phyloP scores from a whole-genome alignment of 2,329 filamentous ascomycete genomes.

The Cercospora sesami region DNA sequence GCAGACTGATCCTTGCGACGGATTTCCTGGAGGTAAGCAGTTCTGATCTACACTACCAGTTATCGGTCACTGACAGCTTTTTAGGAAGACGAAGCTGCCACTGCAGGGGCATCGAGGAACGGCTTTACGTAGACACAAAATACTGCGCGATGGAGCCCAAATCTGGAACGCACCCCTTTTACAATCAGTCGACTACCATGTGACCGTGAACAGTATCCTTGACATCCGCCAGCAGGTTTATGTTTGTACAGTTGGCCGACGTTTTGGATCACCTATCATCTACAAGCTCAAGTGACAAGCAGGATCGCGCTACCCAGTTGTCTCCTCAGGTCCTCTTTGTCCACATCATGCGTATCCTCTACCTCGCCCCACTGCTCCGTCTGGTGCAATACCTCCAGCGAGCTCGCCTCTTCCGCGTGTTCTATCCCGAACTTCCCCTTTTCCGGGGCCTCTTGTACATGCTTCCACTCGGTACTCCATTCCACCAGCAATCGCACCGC shows the following conservation, averaged over 20 bases:
- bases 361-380: slow-evolving; percentile 92
- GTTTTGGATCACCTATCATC: not conserved
- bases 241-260: not conserved
- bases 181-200: not conserved
- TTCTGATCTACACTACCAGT: slow-evolving; percentile 16
- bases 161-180: not conserved
- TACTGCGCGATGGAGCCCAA: not conserved
- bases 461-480: slow-evolving; percentile 75
- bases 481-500: slow-evolving; percentile 76
- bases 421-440: slow-evolving; percentile 70
- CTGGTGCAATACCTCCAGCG: slow-evolving; percentile 86
- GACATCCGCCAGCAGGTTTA: not conserved
- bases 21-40: slow-evolving; percentile 77
- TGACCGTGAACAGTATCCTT: not conserved
- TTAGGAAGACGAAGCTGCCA: slow-evolving; percentile 21
- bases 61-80: not conserved
- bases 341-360: slow-evolving; percentile 96
- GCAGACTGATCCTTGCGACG: slow-evolving; percentile 78
- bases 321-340: slow-evolving; percentile 81
- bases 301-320: slow-evolving; percentile 86
- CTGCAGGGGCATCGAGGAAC: slow-evolving; percentile 15
- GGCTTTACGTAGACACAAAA: slow-evolving; percentile 19
- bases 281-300: slow-evolving; percentile 56
- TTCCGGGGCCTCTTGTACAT: slow-evolving; percentile 47
- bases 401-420: slow-evolving; percentile 75